Evolutionary conservation across 2,329 filamentous ascomycete genomes (phyloP).

Genomic region (Penicillium oxalicum): DNA sequence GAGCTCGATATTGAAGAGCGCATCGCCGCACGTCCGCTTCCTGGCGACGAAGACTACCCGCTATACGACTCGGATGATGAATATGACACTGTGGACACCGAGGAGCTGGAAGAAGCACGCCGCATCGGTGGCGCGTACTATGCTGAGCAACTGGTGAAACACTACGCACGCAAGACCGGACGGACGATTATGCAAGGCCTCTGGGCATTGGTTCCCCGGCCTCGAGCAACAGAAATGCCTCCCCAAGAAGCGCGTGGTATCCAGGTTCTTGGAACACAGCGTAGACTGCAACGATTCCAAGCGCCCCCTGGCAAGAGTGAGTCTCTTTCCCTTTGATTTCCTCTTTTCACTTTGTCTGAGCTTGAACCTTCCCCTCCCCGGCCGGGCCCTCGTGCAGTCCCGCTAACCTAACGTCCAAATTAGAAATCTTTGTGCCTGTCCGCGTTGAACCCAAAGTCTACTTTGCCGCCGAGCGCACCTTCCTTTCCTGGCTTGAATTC

Average conservation of each 20-base stretch:
- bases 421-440: constrained; percentile 90
- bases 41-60: constrained; percentile 65
- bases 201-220: constrained; percentile 50
- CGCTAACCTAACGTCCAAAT: neutral
- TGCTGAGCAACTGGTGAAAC: constrained; percentile 54
- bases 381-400: too few relatives aligned
- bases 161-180: constrained; percentile 46
- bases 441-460: constrained; percentile 97
- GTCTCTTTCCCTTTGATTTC: constrained; percentile 7
- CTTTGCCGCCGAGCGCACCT: constrained; percentile 92
- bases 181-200: constrained; percentile 43
- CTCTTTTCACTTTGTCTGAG: too few relatives aligned
- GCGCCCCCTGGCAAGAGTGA: constrained; percentile 52
- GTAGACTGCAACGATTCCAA: constrained; percentile 52
- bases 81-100: constrained; percentile 62
- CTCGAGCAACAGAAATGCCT: constrained; percentile 38
- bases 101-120: constrained; percentile 70
- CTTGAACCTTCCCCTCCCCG: constrained; percentile 15
- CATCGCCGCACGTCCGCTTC: constrained; percentile 56
- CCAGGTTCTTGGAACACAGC: constrained; percentile 36
- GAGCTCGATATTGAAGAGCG: constrained; percentile 76
- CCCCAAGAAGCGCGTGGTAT: constrained; percentile 35
- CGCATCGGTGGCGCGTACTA: constrained; percentile 72
- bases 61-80: constrained; percentile 85
- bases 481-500: constrained; percentile 95